These are phyloP conservation scores for Rhizopogon vesiculosus DNA, from an alignment of 768 basidiomycete species.

Conservation along the genomic window DNA sequence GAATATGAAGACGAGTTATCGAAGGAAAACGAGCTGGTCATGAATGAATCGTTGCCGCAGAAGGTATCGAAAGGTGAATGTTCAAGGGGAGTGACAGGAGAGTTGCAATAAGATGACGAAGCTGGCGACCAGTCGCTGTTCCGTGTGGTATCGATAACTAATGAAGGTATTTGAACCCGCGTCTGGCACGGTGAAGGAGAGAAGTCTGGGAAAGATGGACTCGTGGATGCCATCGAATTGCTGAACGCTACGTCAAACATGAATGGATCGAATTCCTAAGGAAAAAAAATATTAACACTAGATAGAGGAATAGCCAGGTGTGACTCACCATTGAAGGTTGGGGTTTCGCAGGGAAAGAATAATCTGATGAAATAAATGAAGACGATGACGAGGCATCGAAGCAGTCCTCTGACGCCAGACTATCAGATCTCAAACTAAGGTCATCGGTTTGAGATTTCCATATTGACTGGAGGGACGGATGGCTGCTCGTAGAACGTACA, in stretches of 20 bases:
- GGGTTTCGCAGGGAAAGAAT: slow-evolving; percentile 29
- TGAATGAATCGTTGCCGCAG: slow-evolving; percentile 14
- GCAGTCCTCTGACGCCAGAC: slow-evolving; percentile 18
- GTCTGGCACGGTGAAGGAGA: slow-evolving; percentile 11
- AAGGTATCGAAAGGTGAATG: slow-evolving; percentile 18
- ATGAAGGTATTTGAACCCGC: slow-evolving; percentile 24
- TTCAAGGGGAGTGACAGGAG: slow-evolving; percentile 35
- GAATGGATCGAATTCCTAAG: slow-evolving; percentile 26
- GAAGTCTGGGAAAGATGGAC: slow-evolving; percentile 15
- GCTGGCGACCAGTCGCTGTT: slow-evolving; percentile 34
- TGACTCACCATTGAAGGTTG: slow-evolving; percentile 48
- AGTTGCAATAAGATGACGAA: slow-evolving; percentile 41
- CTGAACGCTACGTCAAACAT: slow-evolving; percentile 24
- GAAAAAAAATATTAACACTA: slow-evolving; percentile 1
- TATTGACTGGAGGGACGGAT: slow-evolving; percentile 9
- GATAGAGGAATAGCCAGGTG: not conserved
- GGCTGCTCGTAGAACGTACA: slow-evolving; percentile 20
- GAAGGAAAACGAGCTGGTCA: slow-evolving; percentile 14
- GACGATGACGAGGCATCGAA: slow-evolving; percentile 27
- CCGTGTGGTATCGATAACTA: slow-evolving; percentile 40
- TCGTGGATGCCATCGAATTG: slow-evolving; percentile 20
- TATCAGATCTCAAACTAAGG: not conserved
- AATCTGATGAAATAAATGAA: slow-evolving; percentile 28
- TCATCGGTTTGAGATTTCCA: slow-evolving; percentile 3
- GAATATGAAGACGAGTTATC: slow-evolving; percentile 6